Evolutionary conservation across 441 rosid species (phyloP), one percentile per base, ranked within the genome.

Genomic region (Bruguiera hainesii): DNA sequence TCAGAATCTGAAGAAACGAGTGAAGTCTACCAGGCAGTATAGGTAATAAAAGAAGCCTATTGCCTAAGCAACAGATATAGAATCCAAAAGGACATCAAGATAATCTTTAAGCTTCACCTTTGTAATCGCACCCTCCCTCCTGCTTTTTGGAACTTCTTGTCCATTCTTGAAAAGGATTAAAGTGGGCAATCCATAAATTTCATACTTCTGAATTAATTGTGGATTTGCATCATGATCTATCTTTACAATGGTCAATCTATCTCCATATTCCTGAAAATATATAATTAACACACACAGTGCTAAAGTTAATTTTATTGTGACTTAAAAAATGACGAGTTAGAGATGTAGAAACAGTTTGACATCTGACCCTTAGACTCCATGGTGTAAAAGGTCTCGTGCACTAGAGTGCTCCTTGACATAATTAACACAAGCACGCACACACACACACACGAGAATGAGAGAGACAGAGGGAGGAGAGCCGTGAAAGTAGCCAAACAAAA

Each of bases 41-140:
- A 42, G 15, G 48, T 42, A 13, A 42, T 42, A 42, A 42, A 42
- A 42, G 48, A 73, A 11, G 52, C 33, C 74, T 76, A 85, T 18
- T 8, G 48, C 39, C 74, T 78, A 89, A 18, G 88, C 66, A 48
- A 80, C 79, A 42, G 91, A 80, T 28, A 77, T 68, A 2, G 88
- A 69, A 65, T 73, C 79, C 73, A 87, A 65, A 9, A 81, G 74
- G 57, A 77, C 64, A 75, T 89, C 89, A 46, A 89, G 63, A 71
- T 90, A 81, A 37, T 79, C 89, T 64, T 90, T 81, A 57, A 90
- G 94, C 85, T 86, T 88, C 49, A 60, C 74, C 75, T 88, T 88
- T 21, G 92, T 85, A 52, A 88, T 85, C 23, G 91, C 94, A 56
- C 94, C 94, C 81, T 90, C 96, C 76, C 87, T 86, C 69, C 96